Conservation (phyloP, 2,329 filamentous ascomycete genomes). For the Didymellaceae sp. region DNA sequence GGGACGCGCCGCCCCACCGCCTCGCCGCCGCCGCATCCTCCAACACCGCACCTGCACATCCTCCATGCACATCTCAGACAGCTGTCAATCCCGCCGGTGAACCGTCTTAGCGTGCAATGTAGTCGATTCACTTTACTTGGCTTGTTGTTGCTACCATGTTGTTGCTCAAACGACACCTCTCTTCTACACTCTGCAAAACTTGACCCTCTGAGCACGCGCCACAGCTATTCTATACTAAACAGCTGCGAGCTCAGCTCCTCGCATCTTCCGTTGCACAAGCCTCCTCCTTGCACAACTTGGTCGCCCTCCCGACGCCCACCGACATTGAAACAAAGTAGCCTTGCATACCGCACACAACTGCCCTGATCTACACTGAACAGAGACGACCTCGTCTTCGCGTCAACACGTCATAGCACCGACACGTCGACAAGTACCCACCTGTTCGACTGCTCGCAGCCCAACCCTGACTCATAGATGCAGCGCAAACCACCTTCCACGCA, state of each 20-base stretch:
- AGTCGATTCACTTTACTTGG: no score
- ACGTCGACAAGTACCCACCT: conserved; percentile 1
- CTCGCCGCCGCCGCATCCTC: background rate
- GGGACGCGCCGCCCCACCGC: conserved; percentile 4
- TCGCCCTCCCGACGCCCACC: background rate
- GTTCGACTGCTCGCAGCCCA: conserved; percentile 17
- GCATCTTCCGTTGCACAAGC: conserved; percentile 4
- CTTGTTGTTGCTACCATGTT: no score
- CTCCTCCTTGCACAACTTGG: conserved; percentile 10
- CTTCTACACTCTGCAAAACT: background rate
- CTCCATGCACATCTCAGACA: background rate
- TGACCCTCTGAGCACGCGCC: background rate
- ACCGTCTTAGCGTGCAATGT: background rate
- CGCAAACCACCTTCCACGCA: no score
- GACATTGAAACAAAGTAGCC: no score
- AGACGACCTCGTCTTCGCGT: background rate
- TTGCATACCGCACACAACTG: background rate
- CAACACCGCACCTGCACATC: background rate
- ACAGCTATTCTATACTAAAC: no score
- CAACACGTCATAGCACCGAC: background rate
- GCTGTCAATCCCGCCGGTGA: background rate
- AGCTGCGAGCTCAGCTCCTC: background rate
- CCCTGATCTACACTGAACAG: background rate
- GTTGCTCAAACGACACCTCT: no score
- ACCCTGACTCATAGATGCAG: conserved; percentile 9